Conservation (phyloP, 768 basidiomycete species). For the Hydnum rufescens region DNA sequence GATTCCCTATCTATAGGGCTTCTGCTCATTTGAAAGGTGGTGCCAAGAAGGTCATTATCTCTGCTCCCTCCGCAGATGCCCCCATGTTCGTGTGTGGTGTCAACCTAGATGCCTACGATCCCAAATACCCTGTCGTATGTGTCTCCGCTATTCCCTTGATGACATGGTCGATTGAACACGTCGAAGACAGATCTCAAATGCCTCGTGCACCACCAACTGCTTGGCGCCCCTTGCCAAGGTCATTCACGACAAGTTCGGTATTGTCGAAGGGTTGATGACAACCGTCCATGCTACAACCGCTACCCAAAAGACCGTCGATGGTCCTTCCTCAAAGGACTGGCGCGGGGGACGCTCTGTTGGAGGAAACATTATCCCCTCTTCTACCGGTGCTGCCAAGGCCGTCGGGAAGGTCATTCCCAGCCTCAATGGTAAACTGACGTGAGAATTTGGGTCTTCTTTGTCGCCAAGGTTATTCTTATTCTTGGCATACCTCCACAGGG, state of each 20-base stretch:
- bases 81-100: constrained; percentile 93
- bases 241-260: constrained; percentile 90
- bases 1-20: constrained; percentile 31
- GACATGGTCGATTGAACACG: constrained; percentile 3
- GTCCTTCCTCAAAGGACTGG: constrained; percentile 92
- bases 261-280: constrained; percentile 95
- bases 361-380: constrained; percentile 98
- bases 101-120: constrained; percentile 82
- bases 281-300: constrained; percentile 95
- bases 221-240: constrained; percentile 98
- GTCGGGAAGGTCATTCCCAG: constrained; percentile 94
- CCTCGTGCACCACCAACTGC: constrained; percentile 99
- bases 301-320: constrained; percentile 89
- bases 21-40: constrained; percentile 89
- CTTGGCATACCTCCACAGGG: constrained; percentile 25
- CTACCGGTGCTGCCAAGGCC: constrained; percentile 97
- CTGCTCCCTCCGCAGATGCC: constrained; percentile 91
- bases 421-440: constrained; percentile 97
- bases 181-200: constrained; percentile 66
- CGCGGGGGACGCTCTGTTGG: constrained; percentile 89
- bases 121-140: constrained; percentile 68
- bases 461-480: not conserved
- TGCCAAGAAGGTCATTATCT: constrained; percentile 99
- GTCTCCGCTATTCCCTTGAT: constrained; percentile 5
- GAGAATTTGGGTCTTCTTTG: constrained; percentile 16